A percentile compares a stretch with the other conserved stretches of the same genome.
phyloP scores from a whole-genome alignment of 73 alveolate genomes.

The Diophrys sp. region DNA sequence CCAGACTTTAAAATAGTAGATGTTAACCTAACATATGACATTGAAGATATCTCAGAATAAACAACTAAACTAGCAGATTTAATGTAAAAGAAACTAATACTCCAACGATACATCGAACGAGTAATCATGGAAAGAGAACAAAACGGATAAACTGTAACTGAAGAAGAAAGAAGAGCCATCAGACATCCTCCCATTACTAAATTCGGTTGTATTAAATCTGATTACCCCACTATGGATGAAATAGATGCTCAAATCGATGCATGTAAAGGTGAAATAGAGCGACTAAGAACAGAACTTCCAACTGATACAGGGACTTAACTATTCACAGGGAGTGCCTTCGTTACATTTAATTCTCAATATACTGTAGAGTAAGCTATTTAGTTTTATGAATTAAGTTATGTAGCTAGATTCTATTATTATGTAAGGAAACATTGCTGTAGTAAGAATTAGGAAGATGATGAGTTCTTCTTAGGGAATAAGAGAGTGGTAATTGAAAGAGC shows the following conservation, averaged over 20 bases:
- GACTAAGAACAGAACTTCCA: neutral
- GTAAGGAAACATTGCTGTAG: neutral
- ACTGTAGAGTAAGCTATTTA: neutral
- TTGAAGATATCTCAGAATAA: neutral
- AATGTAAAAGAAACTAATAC: too few relatives aligned
- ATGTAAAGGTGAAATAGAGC: neutral
- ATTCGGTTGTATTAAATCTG: neutral
- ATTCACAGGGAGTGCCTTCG: neutral
- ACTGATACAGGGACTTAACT: neutral
- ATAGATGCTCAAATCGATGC: neutral
- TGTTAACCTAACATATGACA: neutral
- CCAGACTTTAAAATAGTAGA: neutral
- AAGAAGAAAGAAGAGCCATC: neutral
- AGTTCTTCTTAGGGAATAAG: neutral
- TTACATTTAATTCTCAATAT: neutral
- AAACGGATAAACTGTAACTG: neutral
- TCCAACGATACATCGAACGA: too few relatives aligned
- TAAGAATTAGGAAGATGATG: neutral
- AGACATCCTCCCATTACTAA: neutral
- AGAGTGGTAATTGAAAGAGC: conserved; percentile 52
- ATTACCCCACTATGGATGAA: neutral
- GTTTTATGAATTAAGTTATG: neutral
- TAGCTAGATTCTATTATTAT: neutral
- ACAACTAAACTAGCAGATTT: too few relatives aligned
- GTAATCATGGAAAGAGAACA: neutral